A percentile compares a stretch with the other conserved stretches of the same genome.
These are phyloP conservation scores for Coccomyxa subellipsoidea DNA, from an alignment of 163 green algal genomes.

Conservation along the genomic window DNA sequence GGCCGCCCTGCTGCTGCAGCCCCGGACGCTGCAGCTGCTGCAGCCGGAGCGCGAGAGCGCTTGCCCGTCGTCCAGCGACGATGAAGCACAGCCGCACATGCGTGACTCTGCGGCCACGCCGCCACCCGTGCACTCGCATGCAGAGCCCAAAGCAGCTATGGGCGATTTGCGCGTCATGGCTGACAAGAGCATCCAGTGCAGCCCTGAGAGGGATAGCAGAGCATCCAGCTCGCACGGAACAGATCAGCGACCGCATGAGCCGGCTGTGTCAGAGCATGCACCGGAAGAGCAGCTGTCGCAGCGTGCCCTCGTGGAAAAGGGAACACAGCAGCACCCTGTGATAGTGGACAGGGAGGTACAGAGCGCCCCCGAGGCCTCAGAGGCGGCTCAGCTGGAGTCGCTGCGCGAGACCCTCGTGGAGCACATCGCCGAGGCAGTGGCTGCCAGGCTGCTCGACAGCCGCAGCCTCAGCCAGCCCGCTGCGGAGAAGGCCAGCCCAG, in stretches of 20 bases:
- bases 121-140: too few species aligned
- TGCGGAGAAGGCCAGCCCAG: background rate
- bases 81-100: too few species aligned
- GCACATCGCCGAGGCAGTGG: conserved; percentile 18
- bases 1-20: conserved; percentile 15
- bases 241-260: too few species aligned
- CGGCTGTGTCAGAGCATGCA: too few species aligned
- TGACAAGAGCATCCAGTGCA: background rate
- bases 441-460: background rate
- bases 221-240: too few species aligned
- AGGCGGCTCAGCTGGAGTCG: background rate
- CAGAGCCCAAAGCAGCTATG: too few species aligned
- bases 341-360: background rate
- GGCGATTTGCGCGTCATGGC: too few species aligned
- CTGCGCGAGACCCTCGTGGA: conserved; percentile 12
- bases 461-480: background rate
- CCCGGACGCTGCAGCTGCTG: background rate
- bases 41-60: background rate
- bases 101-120: too few species aligned
- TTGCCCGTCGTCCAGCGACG: background rate
- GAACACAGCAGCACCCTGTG: too few species aligned
- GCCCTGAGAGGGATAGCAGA: too few species aligned
- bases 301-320: too few species aligned
- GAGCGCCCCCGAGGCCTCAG: background rate
- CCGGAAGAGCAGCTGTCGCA: too few species aligned